Evolutionary conservation across 2,329 filamentous ascomycete genomes (phyloP).

Genomic region (Paecilomyces sp.): DNA sequence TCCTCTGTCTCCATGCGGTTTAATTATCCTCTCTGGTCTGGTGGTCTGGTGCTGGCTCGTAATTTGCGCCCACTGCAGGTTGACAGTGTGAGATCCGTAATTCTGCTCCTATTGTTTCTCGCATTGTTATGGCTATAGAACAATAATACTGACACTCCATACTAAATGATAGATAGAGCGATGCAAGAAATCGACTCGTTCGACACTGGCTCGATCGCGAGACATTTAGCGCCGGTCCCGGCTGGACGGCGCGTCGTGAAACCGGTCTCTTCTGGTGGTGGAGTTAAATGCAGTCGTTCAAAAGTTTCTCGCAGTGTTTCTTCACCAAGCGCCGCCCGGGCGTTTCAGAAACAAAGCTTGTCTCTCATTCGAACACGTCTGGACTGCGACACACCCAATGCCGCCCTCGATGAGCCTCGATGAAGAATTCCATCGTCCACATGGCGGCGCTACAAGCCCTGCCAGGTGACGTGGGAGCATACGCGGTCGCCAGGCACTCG

Average conservation of each 20-base stretch:
- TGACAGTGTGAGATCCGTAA: neutral
- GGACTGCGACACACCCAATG: neutral
- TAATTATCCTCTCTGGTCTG: neutral
- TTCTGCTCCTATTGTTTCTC: neutral
- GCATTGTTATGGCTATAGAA: neutral
- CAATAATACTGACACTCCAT: no score
- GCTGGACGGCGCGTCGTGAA: neutral
- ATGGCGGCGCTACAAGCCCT: neutral
- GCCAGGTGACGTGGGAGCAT: neutral
- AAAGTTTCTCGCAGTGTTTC: neutral
- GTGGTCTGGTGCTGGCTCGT: neutral
- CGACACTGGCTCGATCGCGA: neutral
- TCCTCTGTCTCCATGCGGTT: neutral
- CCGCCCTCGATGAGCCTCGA: neutral
- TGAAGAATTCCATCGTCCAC: neutral
- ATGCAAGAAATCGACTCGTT: neutral
- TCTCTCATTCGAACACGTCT: neutral
- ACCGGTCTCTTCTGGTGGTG: neutral
- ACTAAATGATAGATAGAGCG: neutral
- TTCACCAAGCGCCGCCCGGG: neutral
- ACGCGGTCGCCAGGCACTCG: neutral
- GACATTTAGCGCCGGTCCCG: neutral
- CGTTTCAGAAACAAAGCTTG: neutral
- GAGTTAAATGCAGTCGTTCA: neutral
- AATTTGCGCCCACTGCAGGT: neutral